Evolutionary conservation across 805 yeast species (phyloP), one percentile per base, ranked within the genome.

Genomic region (Pichia sporocuriosa): DNA sequence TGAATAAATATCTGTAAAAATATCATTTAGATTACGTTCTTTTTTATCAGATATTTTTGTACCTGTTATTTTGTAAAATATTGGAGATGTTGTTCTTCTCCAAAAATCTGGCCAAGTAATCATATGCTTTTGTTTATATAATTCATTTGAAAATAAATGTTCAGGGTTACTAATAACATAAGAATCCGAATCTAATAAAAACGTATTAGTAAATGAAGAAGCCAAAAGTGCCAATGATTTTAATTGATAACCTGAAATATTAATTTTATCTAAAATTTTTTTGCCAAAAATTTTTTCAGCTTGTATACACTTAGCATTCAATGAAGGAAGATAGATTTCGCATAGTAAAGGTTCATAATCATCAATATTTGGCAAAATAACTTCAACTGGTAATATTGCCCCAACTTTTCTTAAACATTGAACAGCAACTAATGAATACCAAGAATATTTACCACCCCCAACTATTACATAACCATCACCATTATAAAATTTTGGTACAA

Each of bases 61-160:
- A 10, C 58, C 61, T 13, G 84, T 77, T 43, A 82, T 75, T 13
- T 76, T 75, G 53, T 73, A 77, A 54, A 61, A 79, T 28, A 60
- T 61, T 15, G 84, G 85, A 43, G 72, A 68, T 3, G 84, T 79
- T 13, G 82, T 72, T 56, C 85, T 65, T 54, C 74, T 68, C 86
- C 87, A 81, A 44, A 76, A 75, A 59, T 81, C 87, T 1, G 87
- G 87, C 87, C 87, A 81, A 17, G 76, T 71, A 13, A 79, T 67
- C 57, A 79, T 59, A 0, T 75, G 72, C n/a, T 60, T 57, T 10
- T 65, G 56, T 25, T 61, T 53, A 58, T 63, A 78, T 12, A 76
- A 64, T 6, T 65, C 57, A 0, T 73, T 65, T 2, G 59, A 59
- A 43, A 79, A 73, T 21, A 80, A 52, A n/a, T 61, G 53, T 44